Evolutionary conservation across 2,329 filamentous ascomycete genomes (phyloP).

Genomic region (Nemania bipapillata): DNA sequence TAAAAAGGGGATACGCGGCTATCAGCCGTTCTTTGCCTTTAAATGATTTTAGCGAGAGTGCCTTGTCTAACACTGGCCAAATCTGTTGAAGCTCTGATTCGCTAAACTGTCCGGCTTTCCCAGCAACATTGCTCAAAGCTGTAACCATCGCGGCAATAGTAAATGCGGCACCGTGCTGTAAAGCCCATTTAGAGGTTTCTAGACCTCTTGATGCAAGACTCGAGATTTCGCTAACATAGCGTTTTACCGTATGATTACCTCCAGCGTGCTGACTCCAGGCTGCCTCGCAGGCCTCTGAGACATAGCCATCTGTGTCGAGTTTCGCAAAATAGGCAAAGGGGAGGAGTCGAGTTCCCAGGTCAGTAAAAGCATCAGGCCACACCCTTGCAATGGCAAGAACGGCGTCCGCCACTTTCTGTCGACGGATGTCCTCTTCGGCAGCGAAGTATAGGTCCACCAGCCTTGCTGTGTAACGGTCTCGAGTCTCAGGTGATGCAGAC

Average conservation of each 20-base stretch:
- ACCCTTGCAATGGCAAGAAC: constrained; percentile 84
- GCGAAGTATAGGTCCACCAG: constrained; percentile 80
- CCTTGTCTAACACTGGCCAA: constrained; percentile 86
- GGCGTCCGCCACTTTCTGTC: constrained; percentile 84
- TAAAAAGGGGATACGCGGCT: constrained; percentile 80
- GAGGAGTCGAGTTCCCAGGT: constrained; percentile 77
- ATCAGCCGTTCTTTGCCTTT: constrained; percentile 88
- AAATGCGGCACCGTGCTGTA: constrained; percentile 88
- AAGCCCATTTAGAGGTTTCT: constrained; percentile 84
- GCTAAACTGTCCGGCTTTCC: constrained; percentile 68
- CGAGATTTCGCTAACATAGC: constrained; percentile 87
- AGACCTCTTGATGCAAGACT: constrained; percentile 73
- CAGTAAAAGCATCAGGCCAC: constrained; percentile 86
- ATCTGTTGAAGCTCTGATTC: constrained; percentile 69
- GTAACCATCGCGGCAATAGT: constrained; percentile 78
- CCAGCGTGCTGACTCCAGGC: constrained; percentile 94
- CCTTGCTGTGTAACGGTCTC: constrained; percentile 62
- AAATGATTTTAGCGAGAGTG: constrained; percentile 89
- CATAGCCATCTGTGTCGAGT: constrained; percentile 84
- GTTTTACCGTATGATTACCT: constrained; percentile 79
- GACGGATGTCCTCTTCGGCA: constrained; percentile 78
- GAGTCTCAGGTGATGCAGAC: constrained; percentile 61
- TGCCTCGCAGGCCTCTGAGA: constrained; percentile 80
- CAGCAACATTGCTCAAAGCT: constrained; percentile 70
- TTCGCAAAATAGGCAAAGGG: constrained; percentile 90